Conservation (phyloP, 129 eudicot genomes). For the Escallonia herrerae region DNA sequence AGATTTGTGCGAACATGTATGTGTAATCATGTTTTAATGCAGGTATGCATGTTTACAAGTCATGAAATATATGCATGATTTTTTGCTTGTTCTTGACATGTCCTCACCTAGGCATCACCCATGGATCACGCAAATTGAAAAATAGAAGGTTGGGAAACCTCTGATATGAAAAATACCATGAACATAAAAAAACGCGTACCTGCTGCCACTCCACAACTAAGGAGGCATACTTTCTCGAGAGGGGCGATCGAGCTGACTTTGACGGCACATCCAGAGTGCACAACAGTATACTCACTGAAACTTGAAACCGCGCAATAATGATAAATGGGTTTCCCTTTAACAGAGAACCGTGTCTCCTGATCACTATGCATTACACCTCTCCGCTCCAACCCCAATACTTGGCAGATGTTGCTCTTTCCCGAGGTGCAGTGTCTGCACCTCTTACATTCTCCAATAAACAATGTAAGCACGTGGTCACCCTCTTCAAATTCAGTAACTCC, state of each 20-base stretch:
- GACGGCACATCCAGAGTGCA: slow-evolving; percentile 94
- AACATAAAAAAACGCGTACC: slow-evolving; percentile 27
- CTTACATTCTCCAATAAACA: slow-evolving; percentile 95
- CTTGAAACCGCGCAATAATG: slow-evolving; percentile 98
- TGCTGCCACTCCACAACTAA: slow-evolving; percentile 96
- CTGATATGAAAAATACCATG: no score
- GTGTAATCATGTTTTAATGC: no score
- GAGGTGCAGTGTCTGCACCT: slow-evolving; percentile 80
- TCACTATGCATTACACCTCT: slow-evolving; percentile 95
- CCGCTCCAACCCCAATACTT: slow-evolving; percentile 77
- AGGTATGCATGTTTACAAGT: no score
- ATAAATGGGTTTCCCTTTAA: slow-evolving; percentile 72
- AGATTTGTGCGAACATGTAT: no score
- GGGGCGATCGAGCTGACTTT: slow-evolving; percentile 72
- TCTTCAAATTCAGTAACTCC: slow-evolving; percentile 78
- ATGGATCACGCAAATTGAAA: not conserved
- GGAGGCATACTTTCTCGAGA: slow-evolving; percentile 81
- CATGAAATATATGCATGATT: no score
- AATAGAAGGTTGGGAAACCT: not conserved
- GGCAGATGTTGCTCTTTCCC: slow-evolving; percentile 83
- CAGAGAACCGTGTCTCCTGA: slow-evolving; percentile 73
- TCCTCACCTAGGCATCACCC: not conserved
- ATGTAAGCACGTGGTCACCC: slow-evolving; percentile 93
- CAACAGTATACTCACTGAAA: slow-evolving; percentile 91
- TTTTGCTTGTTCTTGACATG: not conserved